Conservation (phyloP, 139 green algal species). For the Chlamydomonas sp. region DNA sequence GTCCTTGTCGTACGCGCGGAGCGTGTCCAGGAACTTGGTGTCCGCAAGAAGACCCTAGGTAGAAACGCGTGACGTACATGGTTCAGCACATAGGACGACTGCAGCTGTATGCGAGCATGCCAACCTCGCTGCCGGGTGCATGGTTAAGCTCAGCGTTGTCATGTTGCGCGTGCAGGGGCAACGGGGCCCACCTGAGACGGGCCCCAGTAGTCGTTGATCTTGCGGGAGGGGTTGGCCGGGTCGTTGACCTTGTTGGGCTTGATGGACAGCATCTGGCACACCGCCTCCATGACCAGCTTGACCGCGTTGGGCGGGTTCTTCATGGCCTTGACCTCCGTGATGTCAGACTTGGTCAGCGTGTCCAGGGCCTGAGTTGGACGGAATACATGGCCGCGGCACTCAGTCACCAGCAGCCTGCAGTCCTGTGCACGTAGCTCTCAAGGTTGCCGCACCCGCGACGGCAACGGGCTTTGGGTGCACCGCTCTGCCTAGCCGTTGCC, state of each 20-base stretch:
- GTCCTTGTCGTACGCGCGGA: constrained; percentile 81
- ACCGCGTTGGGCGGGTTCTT: constrained; percentile 66
- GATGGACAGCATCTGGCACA: constrained; percentile 77
- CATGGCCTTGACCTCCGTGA: constrained; percentile 75
- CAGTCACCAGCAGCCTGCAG: background rate
- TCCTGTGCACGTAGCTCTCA: no score
- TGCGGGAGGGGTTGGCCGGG: constrained; percentile 53
- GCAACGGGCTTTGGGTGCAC: no score
- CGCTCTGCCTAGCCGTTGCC: no score
- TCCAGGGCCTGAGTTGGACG: constrained; percentile 52
- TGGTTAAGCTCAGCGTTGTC: background rate
- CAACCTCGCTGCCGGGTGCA: constrained; percentile 37
- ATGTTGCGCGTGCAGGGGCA: background rate
- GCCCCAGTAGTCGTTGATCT: constrained; percentile 80
- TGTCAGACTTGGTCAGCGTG: constrained; percentile 73
- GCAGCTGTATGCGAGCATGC: constrained; percentile 59
- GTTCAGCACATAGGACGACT: background rate
- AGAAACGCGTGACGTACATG: no score
- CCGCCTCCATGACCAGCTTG: constrained; percentile 79
- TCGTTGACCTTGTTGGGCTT: constrained; percentile 77
- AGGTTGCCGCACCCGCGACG: no score
- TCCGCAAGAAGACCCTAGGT: constrained; percentile 61
- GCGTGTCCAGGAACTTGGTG: constrained; percentile 68
- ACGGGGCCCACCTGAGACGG: constrained; percentile 45
- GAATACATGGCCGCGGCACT: background rate